phyloP scores from a whole-genome alignment of 208 protist genomes.

The Leishmania lainsoni region DNA sequence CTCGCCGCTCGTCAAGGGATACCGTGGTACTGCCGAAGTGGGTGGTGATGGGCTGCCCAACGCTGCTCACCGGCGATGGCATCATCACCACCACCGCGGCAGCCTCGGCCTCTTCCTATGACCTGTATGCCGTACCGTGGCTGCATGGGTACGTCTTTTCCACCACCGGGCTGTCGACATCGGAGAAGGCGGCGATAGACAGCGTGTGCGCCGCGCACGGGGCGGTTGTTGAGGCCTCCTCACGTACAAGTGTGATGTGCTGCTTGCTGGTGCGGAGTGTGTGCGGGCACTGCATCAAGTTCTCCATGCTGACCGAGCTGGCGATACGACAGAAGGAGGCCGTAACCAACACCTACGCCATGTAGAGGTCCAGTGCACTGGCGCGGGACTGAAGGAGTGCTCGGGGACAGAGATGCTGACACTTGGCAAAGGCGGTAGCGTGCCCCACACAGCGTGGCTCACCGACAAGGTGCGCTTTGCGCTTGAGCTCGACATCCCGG shows the following conservation, averaged over 20 bases:
- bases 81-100: neutral
- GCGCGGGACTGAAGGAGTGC: neutral
- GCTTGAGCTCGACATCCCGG: constrained; percentile 63
- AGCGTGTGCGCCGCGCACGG: constrained; percentile 50
- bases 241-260: constrained; percentile 45
- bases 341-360: neutral
- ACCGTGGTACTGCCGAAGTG: constrained; percentile 61
- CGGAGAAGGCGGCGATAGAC: constrained; percentile 55
- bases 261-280: constrained; percentile 56
- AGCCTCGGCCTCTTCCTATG: neutral
- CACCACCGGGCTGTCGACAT: constrained; percentile 38
- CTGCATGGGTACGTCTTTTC: constrained; percentile 76
- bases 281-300: constrained; percentile 29
- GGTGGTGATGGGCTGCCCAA: constrained; percentile 32
- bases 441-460: constrained; percentile 9
- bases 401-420: neutral
- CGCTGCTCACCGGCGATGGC: neutral
- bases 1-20: constrained; percentile 56
- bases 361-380: neutral
- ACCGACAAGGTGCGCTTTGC: constrained; percentile 71
- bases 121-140: constrained; percentile 41
- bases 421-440: neutral
- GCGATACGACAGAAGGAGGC: neutral
- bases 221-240: constrained; percentile 43
- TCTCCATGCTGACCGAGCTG: constrained; percentile 2